Percentiles rank a stretch among this genome's conserved stretches.
phyloP scores from a whole-genome alignment of 129 eudicot species.

The Mikania micrantha region DNA sequence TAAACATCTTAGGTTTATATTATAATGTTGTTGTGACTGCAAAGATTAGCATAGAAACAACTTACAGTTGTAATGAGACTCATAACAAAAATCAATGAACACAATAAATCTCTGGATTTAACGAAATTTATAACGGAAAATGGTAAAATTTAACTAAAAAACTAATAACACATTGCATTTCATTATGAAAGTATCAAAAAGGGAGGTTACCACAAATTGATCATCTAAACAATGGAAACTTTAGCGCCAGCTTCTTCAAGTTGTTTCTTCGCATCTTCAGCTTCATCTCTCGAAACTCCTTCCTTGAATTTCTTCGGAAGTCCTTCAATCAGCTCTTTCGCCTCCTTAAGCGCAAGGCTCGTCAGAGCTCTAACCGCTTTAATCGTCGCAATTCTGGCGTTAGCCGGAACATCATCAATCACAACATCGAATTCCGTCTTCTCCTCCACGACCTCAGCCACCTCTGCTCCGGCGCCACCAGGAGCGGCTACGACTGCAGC shows the following conservation, averaged over 20 bases:
- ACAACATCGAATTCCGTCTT: slow-evolving; percentile 88
- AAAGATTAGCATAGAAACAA: too few relatives aligned
- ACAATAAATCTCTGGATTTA: too few relatives aligned
- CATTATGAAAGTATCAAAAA: slow-evolving; percentile 19
- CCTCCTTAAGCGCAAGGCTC: slow-evolving; percentile 75
- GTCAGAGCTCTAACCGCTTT: slow-evolving; percentile 90
- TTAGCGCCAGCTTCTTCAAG: slow-evolving; percentile 97
- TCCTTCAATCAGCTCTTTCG: slow-evolving; percentile 87
- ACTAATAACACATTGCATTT: slow-evolving; percentile 30
- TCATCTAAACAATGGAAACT: slow-evolving; percentile 50
- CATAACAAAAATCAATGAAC: too few relatives aligned
- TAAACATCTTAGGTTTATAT: too few relatives aligned
- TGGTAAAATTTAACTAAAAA: slow-evolving; percentile 8
- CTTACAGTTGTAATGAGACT: too few relatives aligned
- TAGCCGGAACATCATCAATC: slow-evolving; percentile 86
- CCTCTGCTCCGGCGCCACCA: slow-evolving; percentile 51
- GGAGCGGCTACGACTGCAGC: slow-evolving; percentile 55
- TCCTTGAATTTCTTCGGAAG: slow-evolving; percentile 92
- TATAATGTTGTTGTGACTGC: too few relatives aligned
- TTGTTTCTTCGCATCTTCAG: slow-evolving; percentile 89
- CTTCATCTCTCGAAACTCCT: slow-evolving; percentile 73
- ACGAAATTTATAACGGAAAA: too few relatives aligned
- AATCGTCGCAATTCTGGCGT: slow-evolving; percentile 76
- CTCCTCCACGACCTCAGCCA: slow-evolving; percentile 63
- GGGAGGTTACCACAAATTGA: slow-evolving; percentile 12